phyloP scores from a whole-genome alignment of 2,329 filamentous ascomycete species.

The Aspergillus ochraceus region DNA sequence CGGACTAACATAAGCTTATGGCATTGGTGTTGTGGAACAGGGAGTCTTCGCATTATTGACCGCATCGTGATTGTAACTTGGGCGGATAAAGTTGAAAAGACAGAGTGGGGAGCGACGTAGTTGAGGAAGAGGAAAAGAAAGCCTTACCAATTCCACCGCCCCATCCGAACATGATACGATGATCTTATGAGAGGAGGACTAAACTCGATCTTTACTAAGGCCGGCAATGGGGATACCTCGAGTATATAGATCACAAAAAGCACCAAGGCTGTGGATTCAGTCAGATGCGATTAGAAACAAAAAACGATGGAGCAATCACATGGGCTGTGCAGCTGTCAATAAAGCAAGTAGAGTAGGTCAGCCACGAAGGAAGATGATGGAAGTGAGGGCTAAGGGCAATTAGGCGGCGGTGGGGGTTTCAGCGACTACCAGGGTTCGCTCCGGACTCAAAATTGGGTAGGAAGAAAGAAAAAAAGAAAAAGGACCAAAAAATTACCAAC shows the following conservation, averaged over 20 bases:
- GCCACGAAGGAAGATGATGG: background rate
- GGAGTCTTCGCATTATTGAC: background rate
- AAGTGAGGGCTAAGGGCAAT: background rate
- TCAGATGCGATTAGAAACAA: background rate
- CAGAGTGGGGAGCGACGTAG: background rate
- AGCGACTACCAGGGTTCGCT: background rate
- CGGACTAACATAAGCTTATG: background rate
- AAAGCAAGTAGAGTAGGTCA: background rate
- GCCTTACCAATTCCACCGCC: slow-evolving; percentile 32
- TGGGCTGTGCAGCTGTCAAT: background rate
- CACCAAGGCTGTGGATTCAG: background rate
- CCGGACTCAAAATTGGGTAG: background rate
- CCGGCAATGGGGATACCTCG: background rate
- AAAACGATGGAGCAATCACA: background rate
- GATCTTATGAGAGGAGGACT: background rate
- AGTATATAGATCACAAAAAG: background rate
- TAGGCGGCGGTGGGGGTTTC: background rate
- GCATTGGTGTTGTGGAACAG: background rate
- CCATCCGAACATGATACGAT: slow-evolving; percentile 35
- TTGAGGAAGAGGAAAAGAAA: slow-evolving; percentile 1
- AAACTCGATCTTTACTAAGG: background rate
- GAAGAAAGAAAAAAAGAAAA: background rate
- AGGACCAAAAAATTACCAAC: no score
- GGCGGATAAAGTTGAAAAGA: background rate
- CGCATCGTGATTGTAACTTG: slow-evolving; percentile 1